Conservation (phyloP, 768 basidiomycete species). For the Rhizopogon roseolus region DNA sequence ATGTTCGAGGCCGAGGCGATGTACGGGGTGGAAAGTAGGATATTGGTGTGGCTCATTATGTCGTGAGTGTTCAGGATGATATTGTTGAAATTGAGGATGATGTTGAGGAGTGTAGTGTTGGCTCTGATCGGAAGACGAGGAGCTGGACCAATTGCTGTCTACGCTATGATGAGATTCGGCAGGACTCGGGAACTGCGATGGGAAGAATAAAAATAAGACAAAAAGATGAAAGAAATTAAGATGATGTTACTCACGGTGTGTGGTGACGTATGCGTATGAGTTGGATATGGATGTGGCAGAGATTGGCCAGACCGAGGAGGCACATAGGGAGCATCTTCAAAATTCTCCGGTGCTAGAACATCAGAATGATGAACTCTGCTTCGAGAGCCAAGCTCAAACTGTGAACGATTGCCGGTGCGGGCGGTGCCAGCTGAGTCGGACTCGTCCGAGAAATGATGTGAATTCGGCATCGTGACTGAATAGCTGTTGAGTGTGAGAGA, state of each 20-base stretch:
- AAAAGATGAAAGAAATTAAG: not conserved
- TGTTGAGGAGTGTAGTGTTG: slow-evolving; percentile 6
- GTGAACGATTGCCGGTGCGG: slow-evolving; percentile 7
- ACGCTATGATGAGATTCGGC: slow-evolving; percentile 18
- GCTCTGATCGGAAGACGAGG: slow-evolving; percentile 15
- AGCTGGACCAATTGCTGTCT: slow-evolving; percentile 22
- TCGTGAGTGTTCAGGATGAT: slow-evolving; percentile 2
- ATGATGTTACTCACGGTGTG: slow-evolving; percentile 9
- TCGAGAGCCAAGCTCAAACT: slow-evolving; percentile 7
- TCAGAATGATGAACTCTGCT: slow-evolving; percentile 10
- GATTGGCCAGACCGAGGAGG: slow-evolving; percentile 20
- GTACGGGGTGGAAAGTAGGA: not conserved
- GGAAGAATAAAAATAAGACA: not conserved
- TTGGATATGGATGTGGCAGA: slow-evolving; percentile 12
- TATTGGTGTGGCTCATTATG: not conserved
- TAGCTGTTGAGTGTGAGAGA: no score
- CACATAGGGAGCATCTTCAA: slow-evolving; percentile 25
- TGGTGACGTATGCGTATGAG: slow-evolving; percentile 9
- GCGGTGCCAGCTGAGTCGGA: slow-evolving; percentile 12
- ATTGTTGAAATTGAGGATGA: slow-evolving; percentile 6
- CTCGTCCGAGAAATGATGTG: slow-evolving; percentile 11
- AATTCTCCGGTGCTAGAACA: slow-evolving; percentile 9
- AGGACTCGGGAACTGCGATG: slow-evolving; percentile 19
- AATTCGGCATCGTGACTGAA: no score
- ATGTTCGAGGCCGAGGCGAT: slow-evolving; percentile 20